These are phyloP conservation scores for Phytophthora rubi DNA, from an alignment of 352 stramenopile genomes.

Conservation along the genomic window DNA sequence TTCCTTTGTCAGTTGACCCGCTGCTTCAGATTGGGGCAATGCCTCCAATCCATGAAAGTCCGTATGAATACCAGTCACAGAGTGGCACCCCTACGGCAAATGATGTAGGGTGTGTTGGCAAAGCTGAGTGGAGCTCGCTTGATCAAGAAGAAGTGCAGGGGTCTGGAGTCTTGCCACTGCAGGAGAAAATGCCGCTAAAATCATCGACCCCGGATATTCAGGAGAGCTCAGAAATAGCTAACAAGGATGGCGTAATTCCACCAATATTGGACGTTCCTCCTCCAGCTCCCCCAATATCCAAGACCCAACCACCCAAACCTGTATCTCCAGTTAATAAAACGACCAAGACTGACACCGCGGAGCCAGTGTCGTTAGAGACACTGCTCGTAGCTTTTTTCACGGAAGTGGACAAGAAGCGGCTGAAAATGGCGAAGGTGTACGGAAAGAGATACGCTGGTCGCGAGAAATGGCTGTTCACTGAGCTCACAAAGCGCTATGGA, in stretches of 20 bases:
- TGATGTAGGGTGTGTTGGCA: not conserved
- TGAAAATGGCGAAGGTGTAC: constrained; percentile 74
- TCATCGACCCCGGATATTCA: not conserved
- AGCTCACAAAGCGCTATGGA: constrained; percentile 72
- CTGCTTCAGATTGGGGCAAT: constrained; percentile 26
- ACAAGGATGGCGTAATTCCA: not conserved
- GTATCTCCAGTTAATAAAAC: not conserved
- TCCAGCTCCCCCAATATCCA: not conserved
- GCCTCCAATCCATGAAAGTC: constrained; percentile 21
- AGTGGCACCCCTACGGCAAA: not conserved
- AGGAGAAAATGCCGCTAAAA: not conserved
- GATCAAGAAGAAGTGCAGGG: not conserved
- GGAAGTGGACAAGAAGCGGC: constrained; percentile 58
- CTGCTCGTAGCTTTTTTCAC: constrained; percentile 73
- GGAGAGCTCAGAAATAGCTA: not conserved
- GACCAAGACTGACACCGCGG: not conserved
- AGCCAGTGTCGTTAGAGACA: constrained; percentile 51
- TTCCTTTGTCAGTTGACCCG: constrained; percentile 1
- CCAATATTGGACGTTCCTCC: not conserved
- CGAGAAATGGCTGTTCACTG: constrained; percentile 71
- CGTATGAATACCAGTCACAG: constrained; percentile 6
- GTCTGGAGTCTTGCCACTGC: not conserved
- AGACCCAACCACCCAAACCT: not conserved
- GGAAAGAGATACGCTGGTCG: constrained; percentile 67
- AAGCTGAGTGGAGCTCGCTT: not conserved